phyloP scores from a whole-genome alignment of 257 asterid genomes.

The Solanum lycopersicoides region DNA sequence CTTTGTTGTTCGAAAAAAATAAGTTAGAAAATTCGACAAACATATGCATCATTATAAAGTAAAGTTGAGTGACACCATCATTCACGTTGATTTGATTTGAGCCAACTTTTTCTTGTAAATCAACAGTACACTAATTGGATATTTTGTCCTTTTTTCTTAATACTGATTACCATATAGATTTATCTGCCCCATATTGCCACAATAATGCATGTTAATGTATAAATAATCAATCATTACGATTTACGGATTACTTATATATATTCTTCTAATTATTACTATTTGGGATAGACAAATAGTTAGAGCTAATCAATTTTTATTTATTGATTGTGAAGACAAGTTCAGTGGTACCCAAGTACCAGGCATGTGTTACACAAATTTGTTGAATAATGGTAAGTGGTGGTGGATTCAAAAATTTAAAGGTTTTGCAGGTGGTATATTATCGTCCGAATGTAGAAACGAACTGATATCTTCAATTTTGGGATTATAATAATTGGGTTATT shows the following conservation, averaged over 20 bases:
- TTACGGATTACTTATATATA: background rate
- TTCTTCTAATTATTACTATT: background rate
- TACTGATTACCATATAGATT: constrained; percentile 5
- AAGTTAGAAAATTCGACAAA: background rate
- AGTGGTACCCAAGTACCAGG: background rate
- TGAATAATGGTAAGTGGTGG: background rate
- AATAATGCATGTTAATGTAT: background rate
- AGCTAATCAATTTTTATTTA: background rate
- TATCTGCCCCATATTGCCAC: background rate
- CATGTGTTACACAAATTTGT: background rate
- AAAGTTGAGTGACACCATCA: constrained; percentile 11
- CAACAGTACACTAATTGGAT: background rate
- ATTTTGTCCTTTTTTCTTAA: background rate
- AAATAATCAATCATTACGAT: background rate
- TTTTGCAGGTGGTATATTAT: no score
- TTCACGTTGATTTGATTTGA: constrained; percentile 6
- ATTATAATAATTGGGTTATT: no score
- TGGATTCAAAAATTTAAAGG: rapidly evolving
- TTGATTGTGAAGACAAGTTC: background rate
- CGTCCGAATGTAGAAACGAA: no score
- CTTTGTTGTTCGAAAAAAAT: background rate
- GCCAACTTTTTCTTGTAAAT: background rate
- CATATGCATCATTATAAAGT: background rate
- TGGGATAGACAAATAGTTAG: background rate
- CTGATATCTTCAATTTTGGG: no score